Conservation (phyloP, 73 alveolate species). For the Uronychia binucleata region DNA sequence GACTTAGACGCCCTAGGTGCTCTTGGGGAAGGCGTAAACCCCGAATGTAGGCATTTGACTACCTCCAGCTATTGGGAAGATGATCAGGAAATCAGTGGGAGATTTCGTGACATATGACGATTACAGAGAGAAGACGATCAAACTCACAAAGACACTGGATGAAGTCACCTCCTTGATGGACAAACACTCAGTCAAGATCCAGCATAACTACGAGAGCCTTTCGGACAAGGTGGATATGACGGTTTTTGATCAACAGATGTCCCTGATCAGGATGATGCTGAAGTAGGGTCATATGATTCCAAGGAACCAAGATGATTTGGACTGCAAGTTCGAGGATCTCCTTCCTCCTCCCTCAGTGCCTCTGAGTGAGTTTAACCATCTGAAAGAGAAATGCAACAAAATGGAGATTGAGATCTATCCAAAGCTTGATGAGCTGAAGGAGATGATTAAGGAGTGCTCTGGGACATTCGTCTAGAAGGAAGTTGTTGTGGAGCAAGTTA, state of each 20-base stretch:
- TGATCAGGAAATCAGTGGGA: neutral
- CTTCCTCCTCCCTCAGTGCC: neutral
- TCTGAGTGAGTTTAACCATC: neutral
- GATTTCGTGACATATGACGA: neutral
- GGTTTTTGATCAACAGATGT: neutral
- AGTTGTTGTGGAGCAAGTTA: neutral
- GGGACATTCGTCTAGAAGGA: neutral
- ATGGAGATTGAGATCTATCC: neutral
- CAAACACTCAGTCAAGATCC: neutral
- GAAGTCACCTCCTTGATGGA: neutral
- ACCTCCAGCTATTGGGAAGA: neutral
- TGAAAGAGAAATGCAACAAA: neutral
- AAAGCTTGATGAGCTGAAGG: neutral
- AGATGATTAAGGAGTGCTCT: neutral
- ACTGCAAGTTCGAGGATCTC: neutral
- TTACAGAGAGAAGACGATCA: neutral
- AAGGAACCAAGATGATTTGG: neutral
- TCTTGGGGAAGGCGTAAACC: neutral
- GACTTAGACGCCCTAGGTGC: neutral
- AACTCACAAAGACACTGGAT: neutral
- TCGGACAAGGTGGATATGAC: neutral
- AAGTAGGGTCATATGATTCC: neutral
- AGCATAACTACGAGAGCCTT: neutral
- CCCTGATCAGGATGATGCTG: neutral
- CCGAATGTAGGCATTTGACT: neutral